A percentile compares a stretch with the other conserved stretches of the same genome.
These are phyloP conservation scores for Leccinum disarticulatum DNA, from an alignment of 768 basidiomycete species.

Conservation along the genomic window DNA sequence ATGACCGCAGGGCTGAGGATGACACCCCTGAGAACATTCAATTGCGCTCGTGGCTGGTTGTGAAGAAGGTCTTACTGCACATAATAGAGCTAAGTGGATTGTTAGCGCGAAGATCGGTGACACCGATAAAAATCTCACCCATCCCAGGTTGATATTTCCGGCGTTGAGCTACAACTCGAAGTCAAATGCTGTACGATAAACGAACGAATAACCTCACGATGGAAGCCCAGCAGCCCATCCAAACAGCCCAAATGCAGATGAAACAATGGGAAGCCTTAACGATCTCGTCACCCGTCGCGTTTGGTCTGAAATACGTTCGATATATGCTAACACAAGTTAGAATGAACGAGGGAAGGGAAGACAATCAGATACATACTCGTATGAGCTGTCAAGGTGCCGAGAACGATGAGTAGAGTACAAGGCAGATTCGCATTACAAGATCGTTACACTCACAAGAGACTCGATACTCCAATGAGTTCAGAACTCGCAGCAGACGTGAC, in stretches of 20 bases:
- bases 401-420: neutral
- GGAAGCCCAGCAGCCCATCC: constrained; percentile 44
- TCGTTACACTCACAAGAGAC: constrained; percentile 38
- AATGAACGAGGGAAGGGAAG: neutral
- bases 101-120: constrained; percentile 5
- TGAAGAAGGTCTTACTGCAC: constrained; percentile 36
- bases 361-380: constrained; percentile 36
- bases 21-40: constrained; percentile 39
- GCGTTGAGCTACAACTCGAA: constrained; percentile 38
- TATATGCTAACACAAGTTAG: constrained; percentile 28
- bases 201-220: constrained; percentile 28
- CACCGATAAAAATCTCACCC: constrained; percentile 32
- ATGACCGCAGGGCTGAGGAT: constrained; percentile 51
- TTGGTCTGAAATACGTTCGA: constrained; percentile 39
- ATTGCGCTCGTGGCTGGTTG: neutral
- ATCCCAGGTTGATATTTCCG: constrained; percentile 46
- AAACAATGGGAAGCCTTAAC: constrained; percentile 40
- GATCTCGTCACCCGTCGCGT: constrained; percentile 39
- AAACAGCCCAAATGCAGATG: constrained; percentile 43
- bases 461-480: constrained; percentile 46
- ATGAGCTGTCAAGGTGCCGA: constrained; percentile 34
- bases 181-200: neutral
- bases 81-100: constrained; percentile 38
- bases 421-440: neutral
- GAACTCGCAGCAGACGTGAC: constrained; percentile 47